Evolutionary conservation across 352 stramenopile genomes (phyloP).

Genomic region (Elongisporangium anandrum): DNA sequence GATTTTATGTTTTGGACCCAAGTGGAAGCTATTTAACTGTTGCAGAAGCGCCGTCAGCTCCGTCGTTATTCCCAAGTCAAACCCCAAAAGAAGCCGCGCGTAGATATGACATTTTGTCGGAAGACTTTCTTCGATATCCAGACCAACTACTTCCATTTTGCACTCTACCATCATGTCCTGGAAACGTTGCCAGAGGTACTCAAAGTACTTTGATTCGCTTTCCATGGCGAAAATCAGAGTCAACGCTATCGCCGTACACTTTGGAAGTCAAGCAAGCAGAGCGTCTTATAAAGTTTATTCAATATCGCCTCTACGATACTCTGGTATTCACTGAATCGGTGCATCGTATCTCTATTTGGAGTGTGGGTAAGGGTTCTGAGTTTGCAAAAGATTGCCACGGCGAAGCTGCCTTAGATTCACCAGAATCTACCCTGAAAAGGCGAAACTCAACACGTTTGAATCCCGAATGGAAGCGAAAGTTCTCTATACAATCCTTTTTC

Average conservation of each 20-base stretch:
- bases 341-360: constrained; percentile 57
- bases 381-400: constrained; percentile 52
- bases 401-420: constrained; percentile 35
- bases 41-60: neutral
- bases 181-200: constrained; percentile 42
- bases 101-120: constrained; percentile 52
- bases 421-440: constrained; percentile 32
- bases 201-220: constrained; percentile 69
- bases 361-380: constrained; percentile 58
- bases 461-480: constrained; percentile 77
- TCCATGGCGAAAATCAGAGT: constrained; percentile 47
- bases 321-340: constrained; percentile 70
- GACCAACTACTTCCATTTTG: constrained; percentile 74
- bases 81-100: constrained; percentile 21
- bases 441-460: constrained; percentile 44
- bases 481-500: constrained; percentile 74
- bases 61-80: constrained; percentile 7
- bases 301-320: constrained; percentile 42
- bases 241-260: constrained; percentile 31
- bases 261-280: constrained; percentile 20
- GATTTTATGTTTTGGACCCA: constrained; percentile 76
- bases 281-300: constrained; percentile 34
- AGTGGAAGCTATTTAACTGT: constrained; percentile 36
- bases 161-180: constrained; percentile 52
- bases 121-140: constrained; percentile 65